Percentiles rank a stretch among this genome's conserved stretches.
Evolutionary conservation across 2,329 filamentous ascomycete genomes (phyloP).

Genomic region (Fusarium xylarioides): DNA sequence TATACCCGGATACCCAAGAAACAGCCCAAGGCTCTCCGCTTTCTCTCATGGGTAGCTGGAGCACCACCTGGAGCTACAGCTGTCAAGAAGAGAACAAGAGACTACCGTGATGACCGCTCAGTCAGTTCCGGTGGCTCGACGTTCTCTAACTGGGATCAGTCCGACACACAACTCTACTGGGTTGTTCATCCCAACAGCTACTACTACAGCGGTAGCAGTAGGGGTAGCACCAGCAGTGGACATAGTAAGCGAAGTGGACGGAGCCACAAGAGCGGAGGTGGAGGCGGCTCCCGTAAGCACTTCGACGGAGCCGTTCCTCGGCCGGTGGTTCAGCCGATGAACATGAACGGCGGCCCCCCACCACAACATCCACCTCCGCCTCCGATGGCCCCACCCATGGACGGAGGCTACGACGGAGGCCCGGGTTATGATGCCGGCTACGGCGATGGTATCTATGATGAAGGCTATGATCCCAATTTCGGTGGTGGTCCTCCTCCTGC

Average conservation of each 20-base stretch:
- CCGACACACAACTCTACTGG: conserved; percentile 41
- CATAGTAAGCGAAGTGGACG: conserved; percentile 30
- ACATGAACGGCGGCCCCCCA: conserved; percentile 26
- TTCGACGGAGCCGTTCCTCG: conserved; percentile 39
- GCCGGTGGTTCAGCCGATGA: conserved; percentile 21
- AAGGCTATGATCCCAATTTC: conserved; percentile 20
- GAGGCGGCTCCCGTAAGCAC: conserved; percentile 35
- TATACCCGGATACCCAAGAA: conserved; percentile 41
- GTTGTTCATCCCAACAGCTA: conserved; percentile 25
- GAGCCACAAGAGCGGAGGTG: conserved; percentile 27
- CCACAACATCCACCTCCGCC: conserved; percentile 24
- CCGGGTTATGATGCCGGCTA: conserved; percentile 9
- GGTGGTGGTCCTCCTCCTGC: conserved; percentile 21
- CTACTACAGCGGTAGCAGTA: conserved; percentile 26
- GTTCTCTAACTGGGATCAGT: conserved; percentile 32
- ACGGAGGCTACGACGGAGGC: conserved; percentile 23
- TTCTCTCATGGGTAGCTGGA: conserved; percentile 44
- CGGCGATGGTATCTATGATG: conserved; percentile 25
- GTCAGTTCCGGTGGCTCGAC: conserved; percentile 32
- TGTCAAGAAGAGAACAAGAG: conserved; percentile 43
- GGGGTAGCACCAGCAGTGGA: conserved; percentile 29
- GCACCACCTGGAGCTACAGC: conserved; percentile 36
- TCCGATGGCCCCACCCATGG: conserved; percentile 32
- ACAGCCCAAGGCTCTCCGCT: conserved; percentile 35
- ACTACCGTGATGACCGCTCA: conserved; percentile 39